These are phyloP conservation scores for Botryosphaeria dothidea DNA, from an alignment of 2,329 filamentous ascomycete genomes.

Conservation along the genomic window DNA sequence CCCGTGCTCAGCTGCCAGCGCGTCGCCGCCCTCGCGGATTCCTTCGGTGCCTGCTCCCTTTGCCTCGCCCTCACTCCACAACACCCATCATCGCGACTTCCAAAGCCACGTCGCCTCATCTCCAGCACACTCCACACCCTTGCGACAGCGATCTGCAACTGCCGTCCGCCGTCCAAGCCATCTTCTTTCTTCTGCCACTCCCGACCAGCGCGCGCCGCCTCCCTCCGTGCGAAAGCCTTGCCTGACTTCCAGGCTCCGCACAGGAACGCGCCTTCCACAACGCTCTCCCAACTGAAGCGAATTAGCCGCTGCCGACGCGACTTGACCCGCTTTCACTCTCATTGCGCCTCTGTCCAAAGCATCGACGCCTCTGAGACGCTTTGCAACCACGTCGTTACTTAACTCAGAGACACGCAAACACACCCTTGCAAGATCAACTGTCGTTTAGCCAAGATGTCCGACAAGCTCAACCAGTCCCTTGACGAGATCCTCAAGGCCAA, in stretches of 20 bases:
- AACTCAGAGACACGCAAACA: slow-evolving; percentile 19
- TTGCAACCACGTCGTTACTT: slow-evolving; percentile 8
- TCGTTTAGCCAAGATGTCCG: slow-evolving; percentile 61
- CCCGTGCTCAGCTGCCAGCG: slow-evolving; percentile 5
- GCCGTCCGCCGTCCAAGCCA: background rate
- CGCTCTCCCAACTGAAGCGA: background rate
- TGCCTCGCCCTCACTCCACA: slow-evolving; percentile 10
- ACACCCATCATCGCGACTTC: slow-evolving; percentile 10
- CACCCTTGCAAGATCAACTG: slow-evolving; percentile 14
- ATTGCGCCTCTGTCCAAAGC: background rate
- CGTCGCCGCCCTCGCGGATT: background rate
- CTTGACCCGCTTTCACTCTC: background rate
- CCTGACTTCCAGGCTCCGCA: slow-evolving; percentile 6
- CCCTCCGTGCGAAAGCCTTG: slow-evolving; percentile 9
- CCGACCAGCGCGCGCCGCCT: background rate
- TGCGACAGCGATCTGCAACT: background rate
- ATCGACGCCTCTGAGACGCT: background rate
- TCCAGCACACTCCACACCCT: slow-evolving; percentile 1
- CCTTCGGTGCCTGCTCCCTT: slow-evolving; percentile 6
- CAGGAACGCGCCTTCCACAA: background rate
- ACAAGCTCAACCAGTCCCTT: slow-evolving; percentile 94
- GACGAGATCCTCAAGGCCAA: slow-evolving; percentile 92
- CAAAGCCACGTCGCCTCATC: slow-evolving; percentile 17
- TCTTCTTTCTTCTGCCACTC: background rate
- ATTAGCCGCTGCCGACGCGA: slow-evolving; percentile 8